Evolutionary conservation across 225 moss, liverwort and hornwort species (phyloP).

Genomic region (Polytrichum commune): DNA sequence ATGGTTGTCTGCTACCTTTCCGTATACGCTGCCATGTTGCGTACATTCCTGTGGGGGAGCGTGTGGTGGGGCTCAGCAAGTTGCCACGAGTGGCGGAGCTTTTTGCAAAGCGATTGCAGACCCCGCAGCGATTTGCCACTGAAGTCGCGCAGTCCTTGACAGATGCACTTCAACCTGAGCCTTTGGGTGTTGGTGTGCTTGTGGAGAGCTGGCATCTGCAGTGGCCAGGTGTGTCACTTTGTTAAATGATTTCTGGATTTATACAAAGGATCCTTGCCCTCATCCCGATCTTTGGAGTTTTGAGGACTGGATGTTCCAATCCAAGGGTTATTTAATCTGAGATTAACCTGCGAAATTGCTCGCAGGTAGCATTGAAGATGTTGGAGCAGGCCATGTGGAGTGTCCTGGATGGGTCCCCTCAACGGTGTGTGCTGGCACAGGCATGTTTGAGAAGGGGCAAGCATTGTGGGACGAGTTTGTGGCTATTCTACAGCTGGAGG

Average conservation of each 20-base stretch:
- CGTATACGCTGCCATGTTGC: slow-evolving; percentile 86
- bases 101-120: slow-evolving; percentile 85
- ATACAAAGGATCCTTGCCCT: neutral
- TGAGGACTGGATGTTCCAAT: neutral
- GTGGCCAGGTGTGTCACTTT: slow-evolving; percentile 48
- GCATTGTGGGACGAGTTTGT: slow-evolving; percentile 82
- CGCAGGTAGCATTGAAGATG: slow-evolving; percentile 35
- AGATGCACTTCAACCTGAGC: slow-evolving; percentile 60
- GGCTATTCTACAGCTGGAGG: slow-evolving; percentile 54
- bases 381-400: slow-evolving; percentile 18
- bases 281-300: neutral
- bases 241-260: neutral
- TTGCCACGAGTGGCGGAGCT: slow-evolving; percentile 82
- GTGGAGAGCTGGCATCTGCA: slow-evolving; percentile 95
- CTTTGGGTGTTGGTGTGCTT: slow-evolving; percentile 74
- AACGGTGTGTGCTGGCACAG: slow-evolving; percentile 54
- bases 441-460: slow-evolving; percentile 51
- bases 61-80: slow-evolving; percentile 98
- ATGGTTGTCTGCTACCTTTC: slow-evolving; percentile 82
- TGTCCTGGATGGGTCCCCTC: slow-evolving; percentile 43
- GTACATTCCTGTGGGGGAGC: slow-evolving; percentile 83
- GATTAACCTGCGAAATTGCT: neutral
- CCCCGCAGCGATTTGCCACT: slow-evolving; percentile 65
- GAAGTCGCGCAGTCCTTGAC: slow-evolving; percentile 68
- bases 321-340: neutral